Conservation (phyloP, 169 alveolate species). For the Plasmodium falciparum region DNA sequence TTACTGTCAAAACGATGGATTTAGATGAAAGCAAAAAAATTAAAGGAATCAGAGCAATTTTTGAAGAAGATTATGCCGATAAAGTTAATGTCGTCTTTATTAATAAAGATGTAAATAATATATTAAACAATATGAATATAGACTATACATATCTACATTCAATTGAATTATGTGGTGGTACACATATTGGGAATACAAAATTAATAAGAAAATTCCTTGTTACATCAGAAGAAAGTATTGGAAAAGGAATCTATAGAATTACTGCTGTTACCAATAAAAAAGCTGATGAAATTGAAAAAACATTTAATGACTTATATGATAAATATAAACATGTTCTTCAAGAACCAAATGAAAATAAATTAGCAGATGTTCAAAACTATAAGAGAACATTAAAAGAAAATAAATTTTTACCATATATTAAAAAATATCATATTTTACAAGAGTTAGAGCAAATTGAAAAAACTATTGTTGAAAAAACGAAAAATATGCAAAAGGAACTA, state of each 20-base stretch:
- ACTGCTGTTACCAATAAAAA: slow-evolving; percentile 90
- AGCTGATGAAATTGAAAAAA: slow-evolving; percentile 82
- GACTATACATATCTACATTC: slow-evolving; percentile 83
- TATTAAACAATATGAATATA: slow-evolving; percentile 55
- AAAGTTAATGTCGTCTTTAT: slow-evolving; percentile 94
- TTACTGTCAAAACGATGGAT: slow-evolving; percentile 80
- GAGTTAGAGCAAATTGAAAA: slow-evolving; percentile 64
- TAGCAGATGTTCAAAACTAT: slow-evolving; percentile 72
- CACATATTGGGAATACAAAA: slow-evolving; percentile 90
- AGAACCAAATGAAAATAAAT: slow-evolving; percentile 77
- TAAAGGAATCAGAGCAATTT: slow-evolving; percentile 88
- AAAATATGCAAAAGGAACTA: slow-evolving; percentile 70
- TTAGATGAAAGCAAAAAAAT: slow-evolving; percentile 84
- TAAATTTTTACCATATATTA: slow-evolving; percentile 68
- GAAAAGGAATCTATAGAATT: slow-evolving; percentile 92
- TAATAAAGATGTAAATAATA: slow-evolving; percentile 82
- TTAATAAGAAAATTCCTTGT: slow-evolving; percentile 82
- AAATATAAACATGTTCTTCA: slow-evolving; percentile 79
- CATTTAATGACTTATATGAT: slow-evolving; percentile 77
- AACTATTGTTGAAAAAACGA: slow-evolving; percentile 55
- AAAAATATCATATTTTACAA: slow-evolving; percentile 44
- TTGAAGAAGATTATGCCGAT: slow-evolving; percentile 94
- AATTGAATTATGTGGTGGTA: slow-evolving; percentile 94
- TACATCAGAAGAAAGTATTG: slow-evolving; percentile 92
- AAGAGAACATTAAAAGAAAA: slow-evolving; percentile 73